Evolutionary conservation across 1,284 basidiomycete genomes (phyloP), one percentile per base, ranked within the genome.

Genomic region (Ustilago loliicola): DNA sequence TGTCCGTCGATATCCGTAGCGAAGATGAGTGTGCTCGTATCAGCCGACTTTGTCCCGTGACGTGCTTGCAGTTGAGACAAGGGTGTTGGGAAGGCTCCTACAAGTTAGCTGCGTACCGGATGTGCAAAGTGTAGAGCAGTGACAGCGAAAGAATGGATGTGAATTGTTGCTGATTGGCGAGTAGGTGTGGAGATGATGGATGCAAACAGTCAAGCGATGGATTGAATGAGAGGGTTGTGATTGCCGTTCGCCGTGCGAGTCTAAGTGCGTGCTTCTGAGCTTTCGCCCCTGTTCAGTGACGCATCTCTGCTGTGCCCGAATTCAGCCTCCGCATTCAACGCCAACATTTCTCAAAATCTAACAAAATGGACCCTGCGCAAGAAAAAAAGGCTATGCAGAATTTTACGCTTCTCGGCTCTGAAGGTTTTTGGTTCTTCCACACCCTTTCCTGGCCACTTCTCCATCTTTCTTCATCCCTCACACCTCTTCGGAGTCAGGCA

Each of bases 231-330:
- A 21, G 36, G 38, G 54, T 13, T 45, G 54, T 27, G 34, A 55
- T 55, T 38, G 21, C 36, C 40, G 19, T 47, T n/a, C 9, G n/a
- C 8, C 27, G 5, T n/a, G 45, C 48, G 57, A 45, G 45, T 60
- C 42, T 34, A 53, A 50, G 57, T n/a, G 15, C 30, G 32, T 36
- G 32, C 40, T 19, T 45, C 56, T 42, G 59, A 40, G 38, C 45
- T 34, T 29, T 13, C 27, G 56, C 61, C 57, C 55, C 61, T 72
- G 70, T 72, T 72, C 64, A 66, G 63, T 72, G 70, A 72, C 70
- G 64, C 65, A 67, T 72, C 70, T 36, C 45, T 48, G 45, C 45
- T 48, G 45, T 48, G n/a, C 8, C 45, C 27, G n/a, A 27, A 61
- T 63, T 63, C 40, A 53, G 29, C 32, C 59, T 15, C 66, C 48